These are phyloP conservation scores for Verbascum thapsus DNA, from an alignment of 257 asterid genomes.

Conservation along the genomic window DNA sequence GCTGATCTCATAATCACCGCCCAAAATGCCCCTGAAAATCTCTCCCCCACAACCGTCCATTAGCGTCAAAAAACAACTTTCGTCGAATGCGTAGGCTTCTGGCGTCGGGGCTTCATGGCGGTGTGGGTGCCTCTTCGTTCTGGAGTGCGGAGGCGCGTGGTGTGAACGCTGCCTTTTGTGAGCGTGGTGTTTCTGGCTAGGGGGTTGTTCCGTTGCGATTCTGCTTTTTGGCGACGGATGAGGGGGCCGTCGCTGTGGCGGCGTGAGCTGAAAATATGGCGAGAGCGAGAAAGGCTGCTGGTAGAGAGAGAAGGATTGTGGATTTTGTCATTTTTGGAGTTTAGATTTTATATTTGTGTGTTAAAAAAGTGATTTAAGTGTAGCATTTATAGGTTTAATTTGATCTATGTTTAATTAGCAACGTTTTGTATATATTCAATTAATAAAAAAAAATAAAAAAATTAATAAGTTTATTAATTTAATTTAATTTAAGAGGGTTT, in stretches of 20 bases:
- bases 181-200: too few relatives aligned
- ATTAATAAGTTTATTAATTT: too few relatives aligned
- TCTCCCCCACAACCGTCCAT: constrained; percentile 15
- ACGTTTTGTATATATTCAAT: too few relatives aligned
- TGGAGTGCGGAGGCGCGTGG: not conserved
- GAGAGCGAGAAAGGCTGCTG: constrained; percentile 9
- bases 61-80: not conserved
- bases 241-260: not conserved
- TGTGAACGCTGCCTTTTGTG: not conserved
- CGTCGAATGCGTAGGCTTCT: constrained; percentile 1
- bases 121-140: not conserved
- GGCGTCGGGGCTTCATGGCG: not conserved
- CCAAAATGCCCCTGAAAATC: not conserved
- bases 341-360: too few relatives aligned
- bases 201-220: too few relatives aligned
- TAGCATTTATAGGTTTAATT: too few relatives aligned
- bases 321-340: constrained; percentile 1
- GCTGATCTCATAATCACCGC: constrained; percentile 1
- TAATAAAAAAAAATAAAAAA: too few relatives aligned
- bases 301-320: not conserved
- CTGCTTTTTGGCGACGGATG: not conserved
- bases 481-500: too few relatives aligned
- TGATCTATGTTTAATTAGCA: too few relatives aligned
- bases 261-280: constrained; percentile 9
- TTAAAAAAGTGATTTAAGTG: too few relatives aligned